A percentile compares a stretch with the other conserved stretches of the same genome.
phyloP scores from a whole-genome alignment of 371 early-diverging fungal species.

The Quaeritorhiza haematococci region DNA sequence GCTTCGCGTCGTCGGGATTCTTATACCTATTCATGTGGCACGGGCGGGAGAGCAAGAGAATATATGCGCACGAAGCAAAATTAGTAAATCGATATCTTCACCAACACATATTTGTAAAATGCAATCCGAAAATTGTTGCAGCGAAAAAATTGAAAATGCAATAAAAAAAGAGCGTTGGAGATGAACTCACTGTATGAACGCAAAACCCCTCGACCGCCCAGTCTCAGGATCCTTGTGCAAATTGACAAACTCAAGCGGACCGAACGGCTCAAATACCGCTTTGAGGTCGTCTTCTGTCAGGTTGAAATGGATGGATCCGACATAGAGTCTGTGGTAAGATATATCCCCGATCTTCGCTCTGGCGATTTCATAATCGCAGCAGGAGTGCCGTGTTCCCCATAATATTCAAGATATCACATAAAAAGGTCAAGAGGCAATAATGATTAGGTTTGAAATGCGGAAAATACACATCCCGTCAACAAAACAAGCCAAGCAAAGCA shows the following conservation, averaged over 20 bases:
- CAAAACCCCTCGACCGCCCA: constrained; percentile 81
- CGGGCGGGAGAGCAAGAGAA: no score
- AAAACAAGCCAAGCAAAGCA: constrained; percentile 1
- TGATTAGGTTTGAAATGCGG: not conserved
- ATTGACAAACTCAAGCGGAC: constrained; percentile 76
- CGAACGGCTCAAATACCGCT: constrained; percentile 82
- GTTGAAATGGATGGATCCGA: constrained; percentile 75
- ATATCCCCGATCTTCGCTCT: constrained; percentile 30
- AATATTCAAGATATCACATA: not conserved
- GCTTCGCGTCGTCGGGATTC: constrained; percentile 69
- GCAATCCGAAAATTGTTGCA: not conserved
- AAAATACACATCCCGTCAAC: not conserved
- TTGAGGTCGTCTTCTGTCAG: constrained; percentile 80
- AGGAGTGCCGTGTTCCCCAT: not conserved
- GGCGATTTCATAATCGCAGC: constrained; percentile 1
- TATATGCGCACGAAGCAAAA: no score
- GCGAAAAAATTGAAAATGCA: not conserved
- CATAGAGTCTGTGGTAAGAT: constrained; percentile 69
- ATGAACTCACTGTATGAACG: constrained; percentile 68
- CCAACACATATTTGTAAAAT: no score
- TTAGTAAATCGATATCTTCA: not conserved
- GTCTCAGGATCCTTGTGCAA: constrained; percentile 76
- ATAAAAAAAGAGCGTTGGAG: not conserved
- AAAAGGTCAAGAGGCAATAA: not conserved
- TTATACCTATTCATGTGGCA: constrained; percentile 65